Evolutionary conservation across 1,284 basidiomycete species (phyloP).

Genomic region (Pseudozyma sp.): DNA sequence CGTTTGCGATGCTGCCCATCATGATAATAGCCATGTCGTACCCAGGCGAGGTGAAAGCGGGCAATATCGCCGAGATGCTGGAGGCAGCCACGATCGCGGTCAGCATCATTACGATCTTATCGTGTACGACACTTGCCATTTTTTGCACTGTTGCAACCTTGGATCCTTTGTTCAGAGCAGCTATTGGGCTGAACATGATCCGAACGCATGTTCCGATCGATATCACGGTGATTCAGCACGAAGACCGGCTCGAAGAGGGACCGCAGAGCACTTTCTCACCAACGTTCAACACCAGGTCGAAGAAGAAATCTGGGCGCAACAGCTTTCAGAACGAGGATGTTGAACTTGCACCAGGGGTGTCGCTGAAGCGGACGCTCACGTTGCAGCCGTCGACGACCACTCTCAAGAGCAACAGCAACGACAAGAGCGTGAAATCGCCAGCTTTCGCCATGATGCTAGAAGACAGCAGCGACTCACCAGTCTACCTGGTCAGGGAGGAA

Average conservation of each 20-base stretch:
- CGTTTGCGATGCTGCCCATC: constrained; percentile 14
- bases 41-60: neutral
- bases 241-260: constrained; percentile 7
- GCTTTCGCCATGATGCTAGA: too few species aligned
- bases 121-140: constrained; percentile 15
- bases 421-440: too few species aligned
- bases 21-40: constrained; percentile 6
- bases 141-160: constrained; percentile 28
- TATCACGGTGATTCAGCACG: constrained; percentile 11
- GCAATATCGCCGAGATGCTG: constrained; percentile 1
- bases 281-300: too few species aligned
- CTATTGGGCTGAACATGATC: constrained; percentile 24
- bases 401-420: too few species aligned
- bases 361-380: too few species aligned
- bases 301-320: too few species aligned
- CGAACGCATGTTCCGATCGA: constrained; percentile 11
- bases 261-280: neutral
- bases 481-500: too few species aligned
- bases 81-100: neutral
- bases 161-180: constrained; percentile 35
- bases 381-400: too few species aligned
- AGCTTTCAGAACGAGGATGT: too few species aligned
- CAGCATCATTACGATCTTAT: constrained; percentile 6
- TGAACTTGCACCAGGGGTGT: too few species aligned
- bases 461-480: too few species aligned